Evolutionary conservation across 2,329 filamentous ascomycete genomes (phyloP), one percentile per base, ranked within the genome.

Genomic region (Colletotrichum endophyticum): DNA sequence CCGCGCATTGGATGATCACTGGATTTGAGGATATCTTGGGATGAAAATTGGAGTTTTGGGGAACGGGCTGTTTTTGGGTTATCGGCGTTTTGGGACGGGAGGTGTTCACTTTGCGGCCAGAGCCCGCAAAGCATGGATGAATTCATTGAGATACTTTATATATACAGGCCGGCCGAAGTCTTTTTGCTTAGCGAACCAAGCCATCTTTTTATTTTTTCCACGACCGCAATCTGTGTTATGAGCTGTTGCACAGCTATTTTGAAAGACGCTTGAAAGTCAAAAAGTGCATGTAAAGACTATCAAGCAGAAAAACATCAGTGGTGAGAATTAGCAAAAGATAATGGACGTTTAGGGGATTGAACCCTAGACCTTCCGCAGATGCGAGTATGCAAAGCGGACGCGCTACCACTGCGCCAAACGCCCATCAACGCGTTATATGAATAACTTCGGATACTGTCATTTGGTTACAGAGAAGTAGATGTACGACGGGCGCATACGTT

Each of bases 1-100:
- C 32, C 78, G 85, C 56, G 84, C 81, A 4, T 75, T 84, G 59
- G 81, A 87, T 56, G 78, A 82, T 8, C 78, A 80, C 12, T 87
- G 85, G 85, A 86, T 87, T 75, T 86, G 49, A 77, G 11, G n/a
- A 25, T n/a, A 8, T 15, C 16, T n/a, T 72, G 44, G 44, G 12
- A 36, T 39, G 59, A 9, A 9, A 22, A 28, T 19, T 22, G 39
- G 39, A 61, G 69, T 66, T 66, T 56, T 49, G 28, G n/a, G 25
- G 44, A 59, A 34, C 13, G 39, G 53, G 3, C 13, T 27, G 13
- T 34, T 27, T 28, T 53, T 56, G 32, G n/a, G 22, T 28, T 27
- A 49, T n/a, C n/a, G 59, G 53, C 66, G 53, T 61, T 61, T 44
- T 39, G n/a, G 9, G 64, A 66, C 22, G 49, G 64, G 27, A 32